Evolutionary conservation across 495 filamentous ascomycete genomes (phyloP).

Genomic region (Aspergillus carlsbadensis): DNA sequence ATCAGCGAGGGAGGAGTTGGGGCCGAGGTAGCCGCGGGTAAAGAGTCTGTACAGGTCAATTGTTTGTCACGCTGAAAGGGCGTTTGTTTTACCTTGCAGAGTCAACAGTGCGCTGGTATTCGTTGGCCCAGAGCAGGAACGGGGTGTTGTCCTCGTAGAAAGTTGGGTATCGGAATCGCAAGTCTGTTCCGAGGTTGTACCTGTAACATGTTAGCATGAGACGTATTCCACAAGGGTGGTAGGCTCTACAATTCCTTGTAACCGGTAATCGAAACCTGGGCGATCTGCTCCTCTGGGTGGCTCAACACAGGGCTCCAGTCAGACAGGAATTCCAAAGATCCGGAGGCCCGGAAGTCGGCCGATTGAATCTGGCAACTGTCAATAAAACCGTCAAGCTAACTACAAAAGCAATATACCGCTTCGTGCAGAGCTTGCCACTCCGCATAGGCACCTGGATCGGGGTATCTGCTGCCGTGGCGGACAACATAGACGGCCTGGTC

Average conservation of each 20-base stretch:
- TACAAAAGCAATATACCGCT: slow-evolving; percentile 28
- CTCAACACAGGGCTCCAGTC: slow-evolving; percentile 53
- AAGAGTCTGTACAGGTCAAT: slow-evolving; percentile 37
- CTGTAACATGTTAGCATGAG: slow-evolving; percentile 18
- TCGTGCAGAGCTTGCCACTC: slow-evolving; percentile 48
- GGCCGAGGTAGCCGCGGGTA: slow-evolving; percentile 51
- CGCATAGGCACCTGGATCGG: slow-evolving; percentile 52
- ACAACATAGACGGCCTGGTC: slow-evolving; percentile 53
- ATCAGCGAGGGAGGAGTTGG: slow-evolving; percentile 46
- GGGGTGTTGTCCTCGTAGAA: slow-evolving; percentile 54
- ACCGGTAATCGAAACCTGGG: slow-evolving; percentile 51
- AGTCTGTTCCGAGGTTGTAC: slow-evolving; percentile 21
- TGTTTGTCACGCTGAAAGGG: neutral
- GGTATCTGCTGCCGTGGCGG: slow-evolving; percentile 57
- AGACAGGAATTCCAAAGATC: slow-evolving; percentile 46
- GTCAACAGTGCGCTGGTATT: slow-evolving; percentile 53
- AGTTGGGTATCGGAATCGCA: slow-evolving; percentile 44
- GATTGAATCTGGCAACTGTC: slow-evolving; percentile 36
- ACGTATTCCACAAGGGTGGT: slow-evolving; percentile 10
- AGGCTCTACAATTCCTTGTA: slow-evolving; percentile 47
- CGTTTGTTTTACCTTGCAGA: slow-evolving; percentile 35
- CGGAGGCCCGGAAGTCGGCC: slow-evolving; percentile 41
- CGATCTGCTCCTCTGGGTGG: slow-evolving; percentile 47
- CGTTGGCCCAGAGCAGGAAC: slow-evolving; percentile 58
- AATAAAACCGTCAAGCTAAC: neutral